Evolutionary conservation across 2,329 filamentous ascomycete species (phyloP).

Genomic region (Aspergillus neoniger): DNA sequence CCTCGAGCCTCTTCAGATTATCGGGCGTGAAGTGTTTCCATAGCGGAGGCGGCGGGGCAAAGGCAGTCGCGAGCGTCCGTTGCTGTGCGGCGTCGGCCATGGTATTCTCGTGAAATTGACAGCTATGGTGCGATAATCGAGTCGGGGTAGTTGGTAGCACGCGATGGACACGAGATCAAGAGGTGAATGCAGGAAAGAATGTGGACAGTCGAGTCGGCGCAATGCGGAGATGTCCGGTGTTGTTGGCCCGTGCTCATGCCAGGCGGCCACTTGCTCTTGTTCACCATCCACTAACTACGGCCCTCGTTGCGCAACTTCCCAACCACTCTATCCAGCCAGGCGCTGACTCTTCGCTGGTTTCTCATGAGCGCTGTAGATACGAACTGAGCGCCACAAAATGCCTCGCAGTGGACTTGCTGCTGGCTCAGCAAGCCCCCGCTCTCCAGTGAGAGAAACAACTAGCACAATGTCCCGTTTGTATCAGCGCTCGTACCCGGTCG

Average conservation of each 20-base stretch:
- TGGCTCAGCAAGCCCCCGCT: conserved; percentile 24
- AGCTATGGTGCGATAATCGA: no score
- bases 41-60: conserved; percentile 85
- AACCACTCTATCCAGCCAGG: background rate
- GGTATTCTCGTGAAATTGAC: background rate
- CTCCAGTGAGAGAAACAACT: conserved; percentile 41
- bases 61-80: conserved; percentile 61
- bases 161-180: background rate
- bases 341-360: background rate
- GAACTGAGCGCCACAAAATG: conserved; percentile 23
- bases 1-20: conserved; percentile 64
- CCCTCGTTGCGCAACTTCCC: background rate
- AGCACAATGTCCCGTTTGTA: conserved; percentile 55
- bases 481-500: conserved; percentile 76
- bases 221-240: conserved; percentile 19
- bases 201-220: conserved; percentile 1
- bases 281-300: no score
- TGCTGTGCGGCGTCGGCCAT: conserved; percentile 64
- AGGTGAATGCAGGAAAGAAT: background rate
- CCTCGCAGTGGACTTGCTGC: conserved; percentile 31
- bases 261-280: background rate
- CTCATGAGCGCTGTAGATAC: conserved; percentile 13
- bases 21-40: conserved; percentile 83
- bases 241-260: conserved; percentile 23
- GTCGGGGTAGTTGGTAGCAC: background rate